phyloP scores from a whole-genome alignment of 805 yeast genomes.

The Starmerella vaccinii region DNA sequence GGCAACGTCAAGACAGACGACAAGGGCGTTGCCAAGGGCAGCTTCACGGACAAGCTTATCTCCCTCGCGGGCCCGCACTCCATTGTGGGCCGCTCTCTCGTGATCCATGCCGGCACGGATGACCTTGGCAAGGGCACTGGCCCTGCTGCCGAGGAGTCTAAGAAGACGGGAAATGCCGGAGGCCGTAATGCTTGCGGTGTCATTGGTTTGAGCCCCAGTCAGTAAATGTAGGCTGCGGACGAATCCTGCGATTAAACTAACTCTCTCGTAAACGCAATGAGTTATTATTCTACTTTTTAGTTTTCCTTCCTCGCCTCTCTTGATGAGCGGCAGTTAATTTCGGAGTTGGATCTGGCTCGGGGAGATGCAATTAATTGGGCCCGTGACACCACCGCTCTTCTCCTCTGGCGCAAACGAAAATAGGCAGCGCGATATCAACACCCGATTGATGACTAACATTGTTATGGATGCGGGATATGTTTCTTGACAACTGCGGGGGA shows the following conservation, averaged over 20 bases:
- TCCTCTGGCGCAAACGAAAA: neutral
- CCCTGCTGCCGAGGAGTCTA: conserved; percentile 52
- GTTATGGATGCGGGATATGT: neutral
- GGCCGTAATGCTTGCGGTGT: conserved; percentile 98
- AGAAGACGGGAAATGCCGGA: conserved; percentile 96
- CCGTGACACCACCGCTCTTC: too few relatives aligned
- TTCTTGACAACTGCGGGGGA: neutral
- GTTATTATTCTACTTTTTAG: neutral
- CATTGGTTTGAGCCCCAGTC: conserved; percentile 55
- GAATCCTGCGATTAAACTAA: neutral
- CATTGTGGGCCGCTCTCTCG: conserved; percentile 89
- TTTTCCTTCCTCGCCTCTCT: neutral
- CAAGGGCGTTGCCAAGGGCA: conserved; percentile 83
- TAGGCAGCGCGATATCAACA: too few relatives aligned
- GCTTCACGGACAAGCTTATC: conserved; percentile 64
- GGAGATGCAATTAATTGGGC: too few relatives aligned
- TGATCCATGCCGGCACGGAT: conserved; percentile 84
- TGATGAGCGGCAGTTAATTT: too few relatives aligned
- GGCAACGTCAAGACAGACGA: conserved; percentile 90
- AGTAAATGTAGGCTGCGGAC: neutral
- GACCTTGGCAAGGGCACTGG: conserved; percentile 92
- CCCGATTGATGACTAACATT: neutral
- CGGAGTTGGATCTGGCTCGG: too few relatives aligned
- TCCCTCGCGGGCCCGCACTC: conserved; percentile 80
- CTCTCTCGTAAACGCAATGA: conserved; percentile 1